These are phyloP conservation scores for Cochlearia excelsa DNA, from an alignment of 345 rosid species.

Conservation along the genomic window DNA sequence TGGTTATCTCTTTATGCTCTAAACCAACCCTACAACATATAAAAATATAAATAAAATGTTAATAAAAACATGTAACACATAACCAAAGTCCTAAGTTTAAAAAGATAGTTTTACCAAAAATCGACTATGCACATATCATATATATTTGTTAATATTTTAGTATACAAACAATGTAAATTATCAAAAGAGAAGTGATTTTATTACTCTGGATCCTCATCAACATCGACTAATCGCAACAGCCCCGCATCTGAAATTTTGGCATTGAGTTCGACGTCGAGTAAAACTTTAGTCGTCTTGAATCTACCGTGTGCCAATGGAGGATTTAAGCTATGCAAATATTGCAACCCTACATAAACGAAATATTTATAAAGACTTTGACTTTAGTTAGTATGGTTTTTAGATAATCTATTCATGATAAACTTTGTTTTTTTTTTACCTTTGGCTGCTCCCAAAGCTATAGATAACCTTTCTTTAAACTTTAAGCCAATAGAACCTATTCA, in stretches of 20 bases:
- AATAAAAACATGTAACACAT: background rate
- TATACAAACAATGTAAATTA: background rate
- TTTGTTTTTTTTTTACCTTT: conserved; percentile 44
- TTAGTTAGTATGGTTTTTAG: background rate
- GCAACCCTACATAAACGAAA: conserved; percentile 48
- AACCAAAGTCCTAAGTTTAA: too few species aligned
- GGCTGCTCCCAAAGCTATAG: conserved; percentile 64
- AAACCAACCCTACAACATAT: background rate
- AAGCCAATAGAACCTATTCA: conserved; percentile 44
- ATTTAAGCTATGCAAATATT: conserved; percentile 49
- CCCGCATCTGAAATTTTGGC: conserved; percentile 65
- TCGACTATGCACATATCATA: background rate
- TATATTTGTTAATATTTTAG: background rate
- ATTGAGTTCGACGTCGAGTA: conserved; percentile 63
- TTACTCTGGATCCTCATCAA: conserved; percentile 37
- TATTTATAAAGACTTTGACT: background rate
- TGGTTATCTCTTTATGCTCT: conserved; percentile 28
- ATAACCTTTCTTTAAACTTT: conserved; percentile 63
- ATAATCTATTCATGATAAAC: background rate
- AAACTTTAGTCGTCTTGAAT: conserved; percentile 65
- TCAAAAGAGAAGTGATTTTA: background rate
- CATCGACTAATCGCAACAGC: conserved; percentile 41
- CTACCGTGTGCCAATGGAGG: conserved; percentile 66
- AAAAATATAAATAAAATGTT: background rate
- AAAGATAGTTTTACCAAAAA: too few species aligned